phyloP scores from a whole-genome alignment of 257 asterid species.

The Solanum chmielewskii region DNA sequence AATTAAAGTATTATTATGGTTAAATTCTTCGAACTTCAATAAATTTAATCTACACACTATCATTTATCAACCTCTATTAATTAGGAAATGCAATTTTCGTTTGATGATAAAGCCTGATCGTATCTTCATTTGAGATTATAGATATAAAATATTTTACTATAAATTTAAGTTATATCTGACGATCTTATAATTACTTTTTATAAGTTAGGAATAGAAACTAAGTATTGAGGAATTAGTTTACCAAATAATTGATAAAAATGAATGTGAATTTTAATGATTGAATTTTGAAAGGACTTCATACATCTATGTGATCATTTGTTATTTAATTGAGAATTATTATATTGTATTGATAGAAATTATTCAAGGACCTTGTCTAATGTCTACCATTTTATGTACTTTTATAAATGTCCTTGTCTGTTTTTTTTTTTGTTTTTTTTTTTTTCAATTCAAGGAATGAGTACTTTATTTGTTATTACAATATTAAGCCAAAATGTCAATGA shows the following conservation, averaged over 20 bases:
- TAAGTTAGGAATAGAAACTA: neutral
- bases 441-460: neutral
- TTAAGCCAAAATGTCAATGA: neutral
- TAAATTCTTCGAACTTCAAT: neutral
- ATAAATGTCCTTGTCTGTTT: neutral
- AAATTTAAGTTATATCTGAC: neutral
- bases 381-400: neutral
- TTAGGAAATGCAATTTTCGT: neutral
- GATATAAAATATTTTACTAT: neutral
- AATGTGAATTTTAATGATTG: neutral
- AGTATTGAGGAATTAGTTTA: neutral
- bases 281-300: neutral
- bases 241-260: neutral
- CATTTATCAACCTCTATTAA: neutral
- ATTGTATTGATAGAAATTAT: neutral
- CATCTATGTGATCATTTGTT: neutral
- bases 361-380: neutral
- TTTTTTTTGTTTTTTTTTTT: neutral
- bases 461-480: neutral
- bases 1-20: neutral
- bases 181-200: neutral
- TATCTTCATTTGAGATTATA: neutral
- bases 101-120: neutral
- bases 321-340: neutral
- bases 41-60: neutral